Percentiles rank a stretch among this genome's conserved stretches.
These are phyloP conservation scores for Diaporthe amygdali DNA, from an alignment of 2,329 filamentous ascomycete species.

Conservation along the genomic window DNA sequence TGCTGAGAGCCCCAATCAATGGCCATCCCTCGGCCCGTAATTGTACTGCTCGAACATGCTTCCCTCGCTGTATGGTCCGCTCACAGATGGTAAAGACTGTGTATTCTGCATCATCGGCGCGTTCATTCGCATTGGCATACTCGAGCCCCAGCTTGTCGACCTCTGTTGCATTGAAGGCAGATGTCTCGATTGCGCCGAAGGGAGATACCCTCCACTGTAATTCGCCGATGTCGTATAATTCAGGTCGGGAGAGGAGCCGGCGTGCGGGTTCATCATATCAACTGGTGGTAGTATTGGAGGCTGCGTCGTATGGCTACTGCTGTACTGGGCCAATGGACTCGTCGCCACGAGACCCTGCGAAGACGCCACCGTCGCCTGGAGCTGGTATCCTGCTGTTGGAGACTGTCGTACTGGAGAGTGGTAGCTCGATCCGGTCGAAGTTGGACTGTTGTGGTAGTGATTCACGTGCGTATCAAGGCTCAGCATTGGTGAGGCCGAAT, in stretches of 20 bases:
- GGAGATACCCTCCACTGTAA: constrained; percentile 22
- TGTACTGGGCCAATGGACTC: constrained; percentile 23
- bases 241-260: constrained; percentile 21
- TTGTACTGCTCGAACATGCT: constrained; percentile 20
- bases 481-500: constrained; percentile 18
- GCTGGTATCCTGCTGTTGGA: constrained; percentile 20
- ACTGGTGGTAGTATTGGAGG: constrained; percentile 19
- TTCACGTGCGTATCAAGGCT: constrained; percentile 22
- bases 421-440: constrained; percentile 25
- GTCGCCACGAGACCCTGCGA: constrained; percentile 21
- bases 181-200: constrained; percentile 12
- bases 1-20: not conserved
- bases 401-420: constrained; percentile 25
- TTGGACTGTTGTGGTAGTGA: constrained; percentile 23
- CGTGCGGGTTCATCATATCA: constrained; percentile 21
- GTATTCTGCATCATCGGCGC: constrained; percentile 16
- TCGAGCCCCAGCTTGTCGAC: constrained; percentile 10
- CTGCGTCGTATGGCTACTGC: constrained; percentile 20
- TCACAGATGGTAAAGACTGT: constrained; percentile 2
- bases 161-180: constrained; percentile 22
- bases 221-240: constrained; percentile 25
- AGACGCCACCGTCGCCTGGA: constrained; percentile 3
- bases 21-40: constrained; percentile 22
- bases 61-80: constrained; percentile 21
- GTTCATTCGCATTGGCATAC: constrained; percentile 19